Base-by-base conservation (phyloP, 1,284 basidiomycete genomes). In the Boletus semigastroideus region DNA sequence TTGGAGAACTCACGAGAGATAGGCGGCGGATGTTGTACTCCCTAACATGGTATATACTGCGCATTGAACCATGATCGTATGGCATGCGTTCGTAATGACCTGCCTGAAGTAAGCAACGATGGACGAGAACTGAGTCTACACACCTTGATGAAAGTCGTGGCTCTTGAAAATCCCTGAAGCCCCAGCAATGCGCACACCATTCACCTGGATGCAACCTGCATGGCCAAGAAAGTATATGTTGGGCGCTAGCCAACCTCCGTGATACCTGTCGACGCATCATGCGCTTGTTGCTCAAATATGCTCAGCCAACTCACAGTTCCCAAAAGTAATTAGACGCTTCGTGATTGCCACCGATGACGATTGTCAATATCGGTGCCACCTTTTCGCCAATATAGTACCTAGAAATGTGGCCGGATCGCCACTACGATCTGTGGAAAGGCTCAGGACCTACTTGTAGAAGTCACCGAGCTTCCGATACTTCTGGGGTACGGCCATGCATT, bases 331-430 rank as follows among this genome's bases (percentile, higher is more conserved):
- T 97, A 49, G 92, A 95, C 5, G 94, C 94, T 72, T 99, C 96
- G 68, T 99, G 96, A 67, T 99, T 99, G 6, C 97, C 97, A 19
- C 97, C 97, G 62, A 99, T 97, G 47, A 98, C 86, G 30, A 99
- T 77, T 0, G 97, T 99, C 63, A 98, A 73, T 7, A 97, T 71
- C 0, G 95, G 94, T 1, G 96, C 96, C 8, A 66, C 74, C 59
- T 80, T 86, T 62, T 88, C 77, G 2, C 94, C 93, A 1, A 84
- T 86, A 67, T 98, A 99, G 69, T 98, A 96, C 63, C 87, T 88
- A 49, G 41, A 37, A 36, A 44, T 27, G 17, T 44, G 12, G 37
- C 34, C 12, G 20, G 11, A 44, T 58, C 16, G 52, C 28, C 45
- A 27, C 22, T 48, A 46, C 22, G 4, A 31, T 20, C 16, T 5